Evolutionary conservation across 2,329 filamentous ascomycete genomes (phyloP).

Genomic region (Aspergillus neotritici): DNA sequence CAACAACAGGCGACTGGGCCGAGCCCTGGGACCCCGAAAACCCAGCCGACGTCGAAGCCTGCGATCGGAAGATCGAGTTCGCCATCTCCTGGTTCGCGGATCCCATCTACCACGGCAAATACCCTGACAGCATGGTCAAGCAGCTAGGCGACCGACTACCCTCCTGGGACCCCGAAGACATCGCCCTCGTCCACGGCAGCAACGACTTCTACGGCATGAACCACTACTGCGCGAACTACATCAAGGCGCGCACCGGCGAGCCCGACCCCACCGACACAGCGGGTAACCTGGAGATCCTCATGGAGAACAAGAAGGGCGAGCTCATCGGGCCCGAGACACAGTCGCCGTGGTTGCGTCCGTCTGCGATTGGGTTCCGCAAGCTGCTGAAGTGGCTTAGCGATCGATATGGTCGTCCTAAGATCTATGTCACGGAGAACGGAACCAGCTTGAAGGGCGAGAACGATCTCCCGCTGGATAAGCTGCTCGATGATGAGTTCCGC

Average conservation of each 20-base stretch:
- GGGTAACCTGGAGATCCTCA: conserved; percentile 69
- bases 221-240: conserved; percentile 85
- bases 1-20: conserved; percentile 60
- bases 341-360: conserved; percentile 72
- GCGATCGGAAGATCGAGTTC: conserved; percentile 78
- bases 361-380: conserved; percentile 69
- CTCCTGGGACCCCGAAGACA: conserved; percentile 65
- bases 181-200: conserved; percentile 69
- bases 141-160: conserved; percentile 76
- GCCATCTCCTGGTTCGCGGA: conserved; percentile 84
- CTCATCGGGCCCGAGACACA: conserved; percentile 77
- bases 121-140: conserved; percentile 75
- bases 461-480: conserved; percentile 62
- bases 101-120: conserved; percentile 77
- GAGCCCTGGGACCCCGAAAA: conserved; percentile 79
- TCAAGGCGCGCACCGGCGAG: conserved; percentile 62
- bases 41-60: conserved; percentile 67
- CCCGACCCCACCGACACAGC: conserved; percentile 62
- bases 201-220: conserved; percentile 97
- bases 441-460: conserved; percentile 80
- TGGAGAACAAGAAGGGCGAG: conserved; percentile 65
- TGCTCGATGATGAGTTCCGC: conserved; percentile 77
- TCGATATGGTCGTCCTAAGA: conserved; percentile 68
- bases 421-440: conserved; percentile 86
- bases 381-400: conserved; percentile 71